phyloP scores from a whole-genome alignment of 2,329 filamentous ascomycete genomes.

The Penicillium sp. region DNA sequence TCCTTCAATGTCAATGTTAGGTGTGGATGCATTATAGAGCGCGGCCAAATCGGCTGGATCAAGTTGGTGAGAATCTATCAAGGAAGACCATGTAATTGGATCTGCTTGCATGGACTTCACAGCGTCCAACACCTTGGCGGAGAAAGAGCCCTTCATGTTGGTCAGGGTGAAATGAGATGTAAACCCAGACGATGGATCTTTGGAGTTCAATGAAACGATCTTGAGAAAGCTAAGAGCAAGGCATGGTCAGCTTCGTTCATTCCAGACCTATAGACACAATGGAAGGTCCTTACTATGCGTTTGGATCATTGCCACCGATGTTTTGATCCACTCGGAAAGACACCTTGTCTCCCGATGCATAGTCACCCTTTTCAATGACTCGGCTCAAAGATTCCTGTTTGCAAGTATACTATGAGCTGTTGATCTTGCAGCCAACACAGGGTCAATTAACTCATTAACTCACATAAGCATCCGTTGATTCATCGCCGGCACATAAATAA shows the following conservation, averaged over 20 bases:
- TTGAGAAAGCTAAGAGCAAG: slow-evolving; percentile 49
- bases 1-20: not conserved
- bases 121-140: slow-evolving; percentile 32
- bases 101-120: slow-evolving; percentile 16
- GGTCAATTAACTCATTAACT: slow-evolving; percentile 6
- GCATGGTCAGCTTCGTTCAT: not conserved
- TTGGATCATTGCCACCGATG: slow-evolving; percentile 43
- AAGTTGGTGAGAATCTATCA: slow-evolving; percentile 6
- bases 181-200: slow-evolving; percentile 46
- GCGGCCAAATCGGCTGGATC: slow-evolving; percentile 1
- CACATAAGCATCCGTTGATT: slow-evolving; percentile 47
- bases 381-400: slow-evolving; percentile 39
- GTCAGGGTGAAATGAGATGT: slow-evolving; percentile 61
- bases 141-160: slow-evolving; percentile 58
- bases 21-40: not conserved
- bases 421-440: not conserved
- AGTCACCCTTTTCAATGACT: slow-evolving; percentile 36
- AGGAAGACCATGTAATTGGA: slow-evolving; percentile 4
- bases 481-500: slow-evolving; percentile 57
- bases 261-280: not conserved
- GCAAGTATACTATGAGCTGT: slow-evolving; percentile 3
- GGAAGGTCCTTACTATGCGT: slow-evolving; percentile 57
- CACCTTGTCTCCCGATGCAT: slow-evolving; percentile 39
- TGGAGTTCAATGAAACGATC: slow-evolving; percentile 51
- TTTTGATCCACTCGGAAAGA: slow-evolving; percentile 43